Evolutionary conservation across 768 basidiomycete genomes (phyloP), one percentile per base, ranked within the genome.

Genomic region (Dacryopinax primogenitus): DNA sequence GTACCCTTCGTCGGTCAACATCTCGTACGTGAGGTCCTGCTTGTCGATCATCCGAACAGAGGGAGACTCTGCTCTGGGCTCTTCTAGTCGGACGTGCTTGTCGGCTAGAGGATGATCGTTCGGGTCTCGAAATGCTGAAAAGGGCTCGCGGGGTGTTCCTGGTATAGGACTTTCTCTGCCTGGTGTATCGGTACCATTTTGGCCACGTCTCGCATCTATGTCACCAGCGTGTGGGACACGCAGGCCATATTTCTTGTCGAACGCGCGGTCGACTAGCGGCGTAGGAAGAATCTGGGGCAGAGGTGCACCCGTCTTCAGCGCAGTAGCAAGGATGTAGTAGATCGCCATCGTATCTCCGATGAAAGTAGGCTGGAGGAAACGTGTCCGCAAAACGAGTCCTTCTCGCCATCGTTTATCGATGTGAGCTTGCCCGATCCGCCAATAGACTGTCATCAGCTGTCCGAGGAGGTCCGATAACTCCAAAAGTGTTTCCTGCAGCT

Each of bases 11-110:
- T 58, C 51, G 13, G 13, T 58, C 9, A 58, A 6, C 51, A 58
- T 58, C 15, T 58, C 51, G 51, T 15, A 58, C 13, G 51, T 58
- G 26, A 58, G 51, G 26, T 58, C 51, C 32, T 58, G 51, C 51
- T 18, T 26, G 51, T 58, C 51, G 15, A 58, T 23, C 51, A 58
- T 58, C 11, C 51, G 51, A 11, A 2, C 32, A 28, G 23, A 30
- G 4, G 30, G 26, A 6, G 51, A 15, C 6, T 11, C 51, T 15
- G 13, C 3, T 18, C 13, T 9, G 26, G 51, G 51, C 26, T 58
- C 51, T 30, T 58, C 51, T 23, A 58, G 51, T 3, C 51, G 51
- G 4, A 58, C 51, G 26, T 58, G 51, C 32, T 58, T 58, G 13
- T 58, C 51, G 3, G 51, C 51, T 4, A 58, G 30, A 11, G 51